Conservation (phyloP, 306 rosid genomes). For the Prunus kanzakura region DNA sequence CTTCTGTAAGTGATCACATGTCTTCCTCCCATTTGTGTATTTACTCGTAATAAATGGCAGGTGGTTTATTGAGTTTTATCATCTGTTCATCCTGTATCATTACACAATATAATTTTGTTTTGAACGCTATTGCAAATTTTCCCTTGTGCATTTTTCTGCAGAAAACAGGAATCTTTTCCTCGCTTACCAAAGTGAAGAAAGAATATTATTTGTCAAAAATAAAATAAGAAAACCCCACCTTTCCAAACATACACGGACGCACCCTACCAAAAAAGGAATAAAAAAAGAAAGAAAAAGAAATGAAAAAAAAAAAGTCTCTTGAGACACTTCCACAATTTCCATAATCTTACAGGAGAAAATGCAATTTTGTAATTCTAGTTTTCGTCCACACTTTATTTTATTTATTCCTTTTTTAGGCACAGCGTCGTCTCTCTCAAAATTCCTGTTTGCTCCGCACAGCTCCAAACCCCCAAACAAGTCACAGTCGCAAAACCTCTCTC, state of each 20-base stretch:
- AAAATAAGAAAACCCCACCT: background rate
- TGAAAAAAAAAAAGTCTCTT: background rate
- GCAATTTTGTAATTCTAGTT: slow-evolving; percentile 8
- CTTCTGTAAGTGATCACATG: slow-evolving; percentile 10
- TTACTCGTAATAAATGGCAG: slow-evolving; percentile 40
- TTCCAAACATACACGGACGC: background rate
- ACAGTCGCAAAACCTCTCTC: slow-evolving; percentile 33
- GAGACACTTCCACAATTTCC: background rate
- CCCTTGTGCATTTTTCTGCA: background rate
- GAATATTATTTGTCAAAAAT: background rate
- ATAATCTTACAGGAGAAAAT: background rate
- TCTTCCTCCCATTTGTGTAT: slow-evolving; percentile 39
- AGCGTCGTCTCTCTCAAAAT: slow-evolving; percentile 24
- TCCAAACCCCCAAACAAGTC: slow-evolving; percentile 25
- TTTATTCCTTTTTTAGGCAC: background rate
- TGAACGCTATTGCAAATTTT: background rate
- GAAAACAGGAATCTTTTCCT: background rate
- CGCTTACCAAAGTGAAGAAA: background rate
- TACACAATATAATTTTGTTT: background rate
- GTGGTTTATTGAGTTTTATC: slow-evolving; percentile 20
- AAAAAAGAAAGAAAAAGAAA: too few relatives aligned
- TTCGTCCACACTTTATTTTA: slow-evolving; percentile 7
- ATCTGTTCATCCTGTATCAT: background rate
- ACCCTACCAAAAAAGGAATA: too few relatives aligned
- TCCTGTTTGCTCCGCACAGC: slow-evolving; percentile 24